Conservation (phyloP, 2,329 filamentous ascomycete species). For the Cadophora sp. region DNA sequence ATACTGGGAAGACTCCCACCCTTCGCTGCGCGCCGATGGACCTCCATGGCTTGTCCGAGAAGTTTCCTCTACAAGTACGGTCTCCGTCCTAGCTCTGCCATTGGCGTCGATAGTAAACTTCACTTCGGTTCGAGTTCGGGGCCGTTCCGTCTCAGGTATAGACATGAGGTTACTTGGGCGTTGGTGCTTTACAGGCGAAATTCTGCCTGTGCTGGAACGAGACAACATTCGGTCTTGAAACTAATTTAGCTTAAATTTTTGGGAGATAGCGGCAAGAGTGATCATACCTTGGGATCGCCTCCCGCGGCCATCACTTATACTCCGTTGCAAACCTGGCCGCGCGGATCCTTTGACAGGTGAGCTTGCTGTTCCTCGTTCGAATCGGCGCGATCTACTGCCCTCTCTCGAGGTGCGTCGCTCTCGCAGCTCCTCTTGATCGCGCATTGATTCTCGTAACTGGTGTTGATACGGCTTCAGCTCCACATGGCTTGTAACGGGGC, state of each 20-base stretch:
- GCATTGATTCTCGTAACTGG: constrained; percentile 41
- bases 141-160: constrained; percentile 58
- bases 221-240: constrained; percentile 32
- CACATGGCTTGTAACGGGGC: constrained; percentile 40
- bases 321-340: constrained; percentile 39
- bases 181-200: constrained; percentile 58
- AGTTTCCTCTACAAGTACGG: constrained; percentile 38
- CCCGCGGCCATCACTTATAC: constrained; percentile 41
- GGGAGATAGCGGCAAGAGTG: background rate
- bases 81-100: constrained; percentile 52
- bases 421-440: constrained; percentile 42
- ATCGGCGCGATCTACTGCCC: constrained; percentile 30
- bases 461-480: constrained; percentile 43
- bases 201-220: constrained; percentile 35
- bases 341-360: constrained; percentile 42
- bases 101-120: constrained; percentile 69
- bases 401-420: constrained; percentile 38
- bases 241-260: constrained; percentile 24
- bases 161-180: constrained; percentile 59
- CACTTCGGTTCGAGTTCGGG: constrained; percentile 59
- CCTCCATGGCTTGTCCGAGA: constrained; percentile 31
- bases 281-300: constrained; percentile 38
- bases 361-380: constrained; percentile 40
- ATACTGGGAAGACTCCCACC: constrained; percentile 53
- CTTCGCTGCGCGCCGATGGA: constrained; percentile 38